These are phyloP conservation scores for Rosa persica DNA, from an alignment of 306 rosid genomes.

Conservation along the genomic window DNA sequence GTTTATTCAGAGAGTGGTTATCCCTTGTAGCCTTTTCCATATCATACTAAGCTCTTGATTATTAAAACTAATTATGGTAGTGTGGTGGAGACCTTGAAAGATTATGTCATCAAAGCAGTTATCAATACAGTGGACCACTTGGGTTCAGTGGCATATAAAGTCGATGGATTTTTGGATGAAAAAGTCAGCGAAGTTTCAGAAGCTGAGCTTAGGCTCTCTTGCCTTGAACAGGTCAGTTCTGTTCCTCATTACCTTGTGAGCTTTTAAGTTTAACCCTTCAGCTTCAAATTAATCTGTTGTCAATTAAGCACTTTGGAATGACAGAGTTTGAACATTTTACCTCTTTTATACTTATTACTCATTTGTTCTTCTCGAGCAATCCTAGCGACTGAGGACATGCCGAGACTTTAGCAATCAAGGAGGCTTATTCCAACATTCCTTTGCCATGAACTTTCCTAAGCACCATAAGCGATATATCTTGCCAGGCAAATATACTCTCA, in stretches of 20 bases:
- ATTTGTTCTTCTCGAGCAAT: constrained; percentile 6
- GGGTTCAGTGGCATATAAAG: constrained; percentile 38
- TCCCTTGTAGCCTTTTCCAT: neutral
- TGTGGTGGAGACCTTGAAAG: constrained; percentile 41
- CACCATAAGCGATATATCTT: constrained; percentile 37
- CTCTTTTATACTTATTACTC: neutral
- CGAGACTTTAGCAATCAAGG: constrained; percentile 22
- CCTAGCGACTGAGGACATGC: constrained; percentile 30
- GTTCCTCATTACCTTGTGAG: neutral
- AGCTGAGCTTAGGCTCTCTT: constrained; percentile 24
- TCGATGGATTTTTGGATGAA: constrained; percentile 34
- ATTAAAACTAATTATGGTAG: constrained; percentile 8
- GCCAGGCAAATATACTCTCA: constrained; percentile 29
- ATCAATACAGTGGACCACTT: constrained; percentile 43
- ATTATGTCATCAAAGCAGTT: constrained; percentile 39
- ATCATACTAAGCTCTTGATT: neutral
- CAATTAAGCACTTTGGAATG: neutral
- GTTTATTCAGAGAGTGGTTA: neutral
- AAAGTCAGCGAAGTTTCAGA: constrained; percentile 22
- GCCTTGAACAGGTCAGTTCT: constrained; percentile 33
- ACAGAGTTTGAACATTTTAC: neutral
- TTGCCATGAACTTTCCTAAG: constrained; percentile 20
- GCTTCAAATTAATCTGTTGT: neutral
- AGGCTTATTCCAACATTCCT: constrained; percentile 26
- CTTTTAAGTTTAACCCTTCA: no score